A percentile compares a stretch with the other conserved stretches of the same genome.
Evolutionary conservation across 2,329 filamentous ascomycete species (phyloP).

Genomic region (Coleophoma eucalyptorum): DNA sequence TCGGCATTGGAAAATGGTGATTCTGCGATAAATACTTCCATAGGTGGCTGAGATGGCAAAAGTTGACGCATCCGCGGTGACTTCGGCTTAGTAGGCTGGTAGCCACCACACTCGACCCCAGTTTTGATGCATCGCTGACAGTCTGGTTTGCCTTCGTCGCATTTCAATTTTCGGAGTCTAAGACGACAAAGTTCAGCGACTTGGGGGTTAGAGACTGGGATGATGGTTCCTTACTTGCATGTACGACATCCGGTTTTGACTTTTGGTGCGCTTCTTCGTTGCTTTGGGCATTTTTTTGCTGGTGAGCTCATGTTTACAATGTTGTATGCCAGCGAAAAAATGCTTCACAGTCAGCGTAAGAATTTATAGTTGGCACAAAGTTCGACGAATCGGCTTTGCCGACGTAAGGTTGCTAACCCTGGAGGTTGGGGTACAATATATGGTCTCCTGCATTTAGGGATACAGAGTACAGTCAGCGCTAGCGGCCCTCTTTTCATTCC

Average conservation of each 20-base stretch:
- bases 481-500: no score
- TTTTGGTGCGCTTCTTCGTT: slow-evolving; percentile 5
- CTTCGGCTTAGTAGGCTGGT: not conserved
- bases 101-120: slow-evolving; percentile 12
- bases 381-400: no score
- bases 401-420: no score
- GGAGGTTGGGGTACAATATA: no score
- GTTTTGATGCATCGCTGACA: slow-evolving; percentile 13
- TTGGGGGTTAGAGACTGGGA: not conserved
- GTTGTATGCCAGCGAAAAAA: no score
- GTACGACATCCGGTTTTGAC: slow-evolving; percentile 10
- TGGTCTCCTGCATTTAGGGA: no score
- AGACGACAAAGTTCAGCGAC: not conserved
- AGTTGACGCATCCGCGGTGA: slow-evolving; percentile 2
- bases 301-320: no score
- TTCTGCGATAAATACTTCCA: not conserved
- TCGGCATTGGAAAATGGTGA: not conserved
- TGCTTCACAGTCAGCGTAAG: no score
- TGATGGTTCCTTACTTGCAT: slow-evolving; percentile 8
- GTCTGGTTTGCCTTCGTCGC: slow-evolving; percentile 13
- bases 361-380: no score
- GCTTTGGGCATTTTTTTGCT: no score
- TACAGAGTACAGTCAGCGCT: no score
- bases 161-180: slow-evolving; percentile 16
- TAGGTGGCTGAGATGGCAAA: slow-evolving; percentile 1